Base-by-base conservation (phyloP, 2,329 filamentous ascomycete genomes). In the Ceratocystis cubensis region DNA sequence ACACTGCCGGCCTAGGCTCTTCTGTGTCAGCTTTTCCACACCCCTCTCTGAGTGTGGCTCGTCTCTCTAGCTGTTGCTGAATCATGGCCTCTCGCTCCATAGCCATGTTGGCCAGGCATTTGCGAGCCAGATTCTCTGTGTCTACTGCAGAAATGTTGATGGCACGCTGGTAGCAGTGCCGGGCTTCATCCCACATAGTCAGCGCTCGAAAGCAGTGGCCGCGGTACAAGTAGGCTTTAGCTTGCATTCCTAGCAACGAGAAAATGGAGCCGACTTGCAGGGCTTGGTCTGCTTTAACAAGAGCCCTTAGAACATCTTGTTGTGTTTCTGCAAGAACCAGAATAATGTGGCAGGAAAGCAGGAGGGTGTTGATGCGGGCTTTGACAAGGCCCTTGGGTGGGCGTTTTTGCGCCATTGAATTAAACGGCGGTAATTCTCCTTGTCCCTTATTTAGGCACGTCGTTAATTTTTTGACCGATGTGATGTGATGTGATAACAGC, bases 161-260 rank as follows among this genome's bases (percentile, higher is more conserved):
- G 1, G 71, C 70, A 25, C 67, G 65, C 45, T 71, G 67, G 56
- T 72, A 72, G 22, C 68, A 68, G 46, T 65, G 65, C 25, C 69
- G 67, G 2, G 72, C 71, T 2, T 68, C 66, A 44, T 57, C 59
- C 71, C 72, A 73, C 28, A 64, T 66, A 17, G 69, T 70, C 66
- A 71, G 64, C 17, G 64, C 66, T n/a, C 70, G 66, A 33, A 71
- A 69, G 53, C 70, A 70, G 63, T 73, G 71, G 13, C 71, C 72
- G 8, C 71, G 69, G 61, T 70, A 71, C 3, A 72, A 66, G 25
- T 71, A 67, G 1, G 68, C 70, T 28, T 70, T 69, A 1, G 71
- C 70, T 45, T 69, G 68, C 20, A 71, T 65, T 10, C 71, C 69
- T 15, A 66, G 67, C 37, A 68, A 63, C 28, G 53, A 28, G n/a